Percentiles rank a stretch among this genome's conserved stretches.
These are phyloP conservation scores for Ceratobasidium papillatum DNA, from an alignment of 1,284 basidiomycete species.

Conservation along the genomic window DNA sequence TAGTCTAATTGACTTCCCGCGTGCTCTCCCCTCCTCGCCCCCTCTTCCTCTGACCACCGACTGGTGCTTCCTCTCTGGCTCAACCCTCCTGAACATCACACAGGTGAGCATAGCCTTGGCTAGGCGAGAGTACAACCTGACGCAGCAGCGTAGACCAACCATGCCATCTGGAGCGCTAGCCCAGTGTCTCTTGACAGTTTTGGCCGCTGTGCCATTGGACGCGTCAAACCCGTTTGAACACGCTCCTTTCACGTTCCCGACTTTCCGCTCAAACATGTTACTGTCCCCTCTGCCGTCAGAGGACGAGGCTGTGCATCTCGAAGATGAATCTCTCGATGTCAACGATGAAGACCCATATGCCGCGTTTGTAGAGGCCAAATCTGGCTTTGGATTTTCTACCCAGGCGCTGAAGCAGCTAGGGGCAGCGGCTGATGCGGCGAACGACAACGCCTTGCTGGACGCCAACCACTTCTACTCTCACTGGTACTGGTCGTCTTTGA, in stretches of 20 bases:
- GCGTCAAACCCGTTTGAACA: neutral
- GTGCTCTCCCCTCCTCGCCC: too few species aligned
- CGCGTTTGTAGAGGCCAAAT: neutral
- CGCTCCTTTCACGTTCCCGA: constrained; percentile 4
- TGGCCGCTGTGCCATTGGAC: neutral
- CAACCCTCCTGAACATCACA: too few species aligned
- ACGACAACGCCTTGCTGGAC: neutral
- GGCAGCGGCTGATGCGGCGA: neutral
- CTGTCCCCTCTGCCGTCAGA: neutral
- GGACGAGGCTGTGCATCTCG: neutral
- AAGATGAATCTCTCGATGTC: neutral
- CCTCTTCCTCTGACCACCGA: too few species aligned
- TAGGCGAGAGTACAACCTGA: too few species aligned
- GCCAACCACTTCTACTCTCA: neutral
- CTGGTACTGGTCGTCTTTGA: constrained; percentile 5
- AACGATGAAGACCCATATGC: neutral
- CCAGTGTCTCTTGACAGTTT: neutral
- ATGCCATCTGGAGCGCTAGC: neutral
- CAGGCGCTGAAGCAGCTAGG: neutral
- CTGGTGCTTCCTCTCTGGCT: too few species aligned
- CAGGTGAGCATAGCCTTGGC: too few species aligned
- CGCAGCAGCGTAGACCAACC: neutral
- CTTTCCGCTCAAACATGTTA: neutral
- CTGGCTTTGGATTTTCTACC: neutral
- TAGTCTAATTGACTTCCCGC: too few species aligned